phyloP scores from a whole-genome alignment of 371 early-diverging fungal species.

The Rhizopus microsporus region DNA sequence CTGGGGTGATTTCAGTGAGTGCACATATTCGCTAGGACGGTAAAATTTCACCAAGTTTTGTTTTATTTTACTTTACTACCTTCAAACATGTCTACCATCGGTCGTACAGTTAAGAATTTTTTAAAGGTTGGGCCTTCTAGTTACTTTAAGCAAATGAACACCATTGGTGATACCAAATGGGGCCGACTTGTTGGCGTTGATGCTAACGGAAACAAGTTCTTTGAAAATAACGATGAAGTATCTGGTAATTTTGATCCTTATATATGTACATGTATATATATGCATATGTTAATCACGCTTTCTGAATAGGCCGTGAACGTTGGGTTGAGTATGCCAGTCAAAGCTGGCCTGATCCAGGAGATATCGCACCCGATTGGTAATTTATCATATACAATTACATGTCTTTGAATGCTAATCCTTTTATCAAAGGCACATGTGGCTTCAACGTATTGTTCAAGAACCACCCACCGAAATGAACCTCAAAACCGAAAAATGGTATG shows the following conservation, averaged over 20 bases:
- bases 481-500: conserved; percentile 48
- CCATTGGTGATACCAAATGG: conserved; percentile 79
- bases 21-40: too few relatives aligned
- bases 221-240: conserved; percentile 84
- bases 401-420: not conserved
- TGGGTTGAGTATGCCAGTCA: conserved; percentile 88
- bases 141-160: conserved; percentile 68
- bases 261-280: not conserved
- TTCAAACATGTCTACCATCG: conserved; percentile 55
- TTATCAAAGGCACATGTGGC: conserved; percentile 85
- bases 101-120: conserved; percentile 63
- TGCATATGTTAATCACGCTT: too few relatives aligned
- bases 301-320: conserved; percentile 75
- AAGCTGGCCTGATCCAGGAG: conserved; percentile 70
- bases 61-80: conserved; percentile 12
- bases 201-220: conserved; percentile 90
- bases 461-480: conserved; percentile 64
- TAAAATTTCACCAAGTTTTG: not conserved
- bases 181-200: conserved; percentile 88
- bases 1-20: too few relatives aligned
- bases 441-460: conserved; percentile 81
- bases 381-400: not conserved
- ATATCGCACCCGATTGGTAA: conserved; percentile 92
- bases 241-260: conserved; percentile 46
- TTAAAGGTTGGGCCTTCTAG: conserved; percentile 60